phyloP scores from a whole-genome alignment of 1,284 basidiomycete species.

The Sanghuangporus weigelae region DNA sequence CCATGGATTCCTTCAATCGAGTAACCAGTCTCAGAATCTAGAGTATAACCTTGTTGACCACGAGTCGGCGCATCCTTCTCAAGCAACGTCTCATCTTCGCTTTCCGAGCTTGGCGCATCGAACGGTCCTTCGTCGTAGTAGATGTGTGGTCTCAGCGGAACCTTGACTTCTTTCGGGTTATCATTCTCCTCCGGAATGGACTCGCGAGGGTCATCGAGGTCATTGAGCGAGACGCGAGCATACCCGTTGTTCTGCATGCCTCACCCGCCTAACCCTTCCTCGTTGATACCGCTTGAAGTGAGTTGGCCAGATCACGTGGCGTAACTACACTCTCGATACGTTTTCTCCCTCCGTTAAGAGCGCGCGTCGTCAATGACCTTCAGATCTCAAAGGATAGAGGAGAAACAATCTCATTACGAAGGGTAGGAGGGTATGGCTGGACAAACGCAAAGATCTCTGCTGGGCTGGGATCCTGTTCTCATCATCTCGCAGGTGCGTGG shows the following conservation, averaged over 20 bases:
- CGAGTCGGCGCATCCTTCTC: conserved; percentile 30
- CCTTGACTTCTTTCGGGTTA: conserved; percentile 19
- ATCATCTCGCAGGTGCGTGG: conserved; percentile 61
- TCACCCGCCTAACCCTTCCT: not conserved
- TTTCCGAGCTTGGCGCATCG: conserved; percentile 65
- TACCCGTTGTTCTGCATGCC: not conserved
- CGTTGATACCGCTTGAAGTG: not conserved
- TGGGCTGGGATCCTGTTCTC: conserved; percentile 71
- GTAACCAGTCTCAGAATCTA: conserved; percentile 24
- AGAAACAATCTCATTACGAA: too few species aligned
- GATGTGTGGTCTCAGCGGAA: conserved; percentile 32
- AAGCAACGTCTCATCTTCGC: conserved; percentile 49
- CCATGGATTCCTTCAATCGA: not conserved
- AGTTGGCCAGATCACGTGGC: too few species aligned
- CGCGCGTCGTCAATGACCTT: too few species aligned
- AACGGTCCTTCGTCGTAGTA: conserved; percentile 72
- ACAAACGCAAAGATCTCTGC: conserved; percentile 7
- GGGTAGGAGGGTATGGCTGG: not conserved
- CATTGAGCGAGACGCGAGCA: not conserved
- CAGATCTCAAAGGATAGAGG: too few species aligned
- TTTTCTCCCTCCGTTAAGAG: too few species aligned
- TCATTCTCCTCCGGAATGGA: too few species aligned
- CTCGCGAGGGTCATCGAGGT: not conserved
- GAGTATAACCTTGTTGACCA: conserved; percentile 21
- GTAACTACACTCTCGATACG: too few species aligned